These are phyloP conservation scores for Saxispiralis lemnorum DNA, from an alignment of 495 filamentous ascomycete genomes.

Conservation along the genomic window DNA sequence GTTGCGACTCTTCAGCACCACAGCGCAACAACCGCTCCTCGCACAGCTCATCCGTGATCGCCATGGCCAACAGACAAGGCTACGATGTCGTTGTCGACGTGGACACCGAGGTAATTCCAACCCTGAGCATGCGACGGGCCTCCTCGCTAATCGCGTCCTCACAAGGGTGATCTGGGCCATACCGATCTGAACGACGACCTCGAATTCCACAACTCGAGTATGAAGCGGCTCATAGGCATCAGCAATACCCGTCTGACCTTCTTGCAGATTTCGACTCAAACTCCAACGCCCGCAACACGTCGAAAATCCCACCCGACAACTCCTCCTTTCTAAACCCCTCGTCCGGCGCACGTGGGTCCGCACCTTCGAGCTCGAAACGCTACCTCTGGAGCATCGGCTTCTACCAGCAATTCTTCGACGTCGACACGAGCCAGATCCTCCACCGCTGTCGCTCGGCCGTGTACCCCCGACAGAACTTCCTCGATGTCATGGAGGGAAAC, in stretches of 20 bases:
- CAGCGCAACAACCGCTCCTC: too few relatives aligned
- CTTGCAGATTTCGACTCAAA: conserved; percentile 29
- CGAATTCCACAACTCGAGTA: conserved; percentile 91
- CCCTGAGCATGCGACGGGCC: background rate
- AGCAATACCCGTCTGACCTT: too few relatives aligned
- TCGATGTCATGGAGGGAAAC: conserved; percentile 93
- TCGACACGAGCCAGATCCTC: conserved; percentile 78
- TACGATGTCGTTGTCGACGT: conserved; percentile 97
- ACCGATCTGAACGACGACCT: conserved; percentile 97
- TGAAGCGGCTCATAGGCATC: conserved; percentile 1
- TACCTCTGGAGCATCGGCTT: conserved; percentile 84
- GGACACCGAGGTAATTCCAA: conserved; percentile 55
- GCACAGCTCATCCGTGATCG: background rate
- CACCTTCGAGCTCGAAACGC: conserved; percentile 44
- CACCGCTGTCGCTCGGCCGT: conserved; percentile 66
- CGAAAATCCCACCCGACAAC: conserved; percentile 39
- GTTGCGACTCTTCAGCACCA: too few relatives aligned
- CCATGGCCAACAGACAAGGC: conserved; percentile 60
- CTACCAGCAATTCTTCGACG: conserved; percentile 95
- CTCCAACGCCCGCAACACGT: conserved; percentile 26
- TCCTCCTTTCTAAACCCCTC: conserved; percentile 20
- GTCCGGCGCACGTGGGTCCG: conserved; percentile 3
- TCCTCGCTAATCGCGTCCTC: conserved; percentile 12
- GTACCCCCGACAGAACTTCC: conserved; percentile 80
- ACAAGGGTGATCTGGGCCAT: conserved; percentile 86